Percentiles rank a stretch among this genome's conserved stretches.
Conservation (phyloP, 257 asterid genomes). For the Linaria vulgaris region DNA sequence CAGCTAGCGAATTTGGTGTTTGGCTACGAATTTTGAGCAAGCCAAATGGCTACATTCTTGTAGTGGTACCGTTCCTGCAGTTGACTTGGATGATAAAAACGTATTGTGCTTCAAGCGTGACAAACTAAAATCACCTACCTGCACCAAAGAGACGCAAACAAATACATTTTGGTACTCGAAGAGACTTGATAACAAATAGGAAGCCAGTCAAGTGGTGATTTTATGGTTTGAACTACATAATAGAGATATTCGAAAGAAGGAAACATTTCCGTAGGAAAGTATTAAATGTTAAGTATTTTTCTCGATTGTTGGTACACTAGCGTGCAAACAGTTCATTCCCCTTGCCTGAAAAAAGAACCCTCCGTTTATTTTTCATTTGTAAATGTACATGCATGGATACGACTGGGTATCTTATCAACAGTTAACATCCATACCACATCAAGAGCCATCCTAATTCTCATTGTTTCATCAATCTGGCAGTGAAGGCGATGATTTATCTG, state of each 20-base stretch:
- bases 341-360: conserved; percentile 65
- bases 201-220: background rate
- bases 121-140: conserved; percentile 97
- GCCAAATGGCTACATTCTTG: too few species aligned
- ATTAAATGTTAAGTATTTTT: conserved; percentile 94
- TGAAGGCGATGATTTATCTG: conserved; percentile 96
- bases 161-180: conserved; percentile 10
- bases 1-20: too few species aligned
- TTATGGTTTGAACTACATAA: conserved; percentile 17
- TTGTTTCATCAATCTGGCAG: conserved; percentile 89
- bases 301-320: conserved; percentile 92
- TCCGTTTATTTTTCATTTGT: conserved; percentile 24
- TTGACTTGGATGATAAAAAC: conserved; percentile 94
- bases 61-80: conserved; percentile 99
- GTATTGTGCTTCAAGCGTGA: conserved; percentile 99
- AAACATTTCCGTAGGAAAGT: conserved; percentile 34
- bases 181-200: conserved; percentile 3
- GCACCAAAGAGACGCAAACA: conserved; percentile 34
- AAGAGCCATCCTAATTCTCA: conserved; percentile 94
- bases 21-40: too few species aligned
- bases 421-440: conserved; percentile 75
- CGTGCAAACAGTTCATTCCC: conserved; percentile 98
- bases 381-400: conserved; percentile 17
- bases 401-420: conserved; percentile 7
- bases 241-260: conserved; percentile 2